Evolutionary conservation across 495 filamentous ascomycete species (phyloP).

Genomic region (Penicillium egyptiacum): DNA sequence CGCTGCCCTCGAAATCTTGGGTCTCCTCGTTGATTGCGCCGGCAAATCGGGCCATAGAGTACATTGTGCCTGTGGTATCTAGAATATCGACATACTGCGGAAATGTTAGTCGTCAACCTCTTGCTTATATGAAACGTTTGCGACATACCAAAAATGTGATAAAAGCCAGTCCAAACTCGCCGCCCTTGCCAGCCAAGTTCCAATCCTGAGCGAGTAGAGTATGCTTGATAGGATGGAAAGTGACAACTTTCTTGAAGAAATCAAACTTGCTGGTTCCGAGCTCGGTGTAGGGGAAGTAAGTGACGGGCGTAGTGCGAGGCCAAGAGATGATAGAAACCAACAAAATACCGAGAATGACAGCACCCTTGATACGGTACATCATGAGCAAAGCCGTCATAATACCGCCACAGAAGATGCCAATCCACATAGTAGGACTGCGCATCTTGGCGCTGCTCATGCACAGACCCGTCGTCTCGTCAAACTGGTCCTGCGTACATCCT

Average conservation of each 20-base stretch:
- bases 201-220: slow-evolving; percentile 67
- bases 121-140: background rate
- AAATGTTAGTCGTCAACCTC: slow-evolving; percentile 2
- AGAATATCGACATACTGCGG: slow-evolving; percentile 77
- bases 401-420: slow-evolving; percentile 81
- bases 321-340: slow-evolving; percentile 83
- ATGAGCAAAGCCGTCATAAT: slow-evolving; percentile 72
- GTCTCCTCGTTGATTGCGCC: slow-evolving; percentile 70
- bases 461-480: slow-evolving; percentile 41
- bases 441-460: slow-evolving; percentile 61
- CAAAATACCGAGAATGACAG: slow-evolving; percentile 75
- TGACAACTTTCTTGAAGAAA: slow-evolving; percentile 81
- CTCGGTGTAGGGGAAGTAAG: slow-evolving; percentile 71
- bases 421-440: slow-evolving; percentile 75
- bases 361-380: slow-evolving; percentile 81
- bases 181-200: slow-evolving; percentile 60
- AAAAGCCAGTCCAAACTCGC: slow-evolving; percentile 72
- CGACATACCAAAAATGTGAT: slow-evolving; percentile 62
- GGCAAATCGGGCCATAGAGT: slow-evolving; percentile 80
- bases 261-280: slow-evolving; percentile 67
- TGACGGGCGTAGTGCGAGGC: slow-evolving; percentile 70
- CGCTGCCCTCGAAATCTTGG: slow-evolving; percentile 75
- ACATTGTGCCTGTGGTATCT: slow-evolving; percentile 73
- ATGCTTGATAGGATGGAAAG: slow-evolving; percentile 70
- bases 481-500: slow-evolving; percentile 50